phyloP scores from a whole-genome alignment of 768 basidiomycete species.

The Leccinum subgranulosum region DNA sequence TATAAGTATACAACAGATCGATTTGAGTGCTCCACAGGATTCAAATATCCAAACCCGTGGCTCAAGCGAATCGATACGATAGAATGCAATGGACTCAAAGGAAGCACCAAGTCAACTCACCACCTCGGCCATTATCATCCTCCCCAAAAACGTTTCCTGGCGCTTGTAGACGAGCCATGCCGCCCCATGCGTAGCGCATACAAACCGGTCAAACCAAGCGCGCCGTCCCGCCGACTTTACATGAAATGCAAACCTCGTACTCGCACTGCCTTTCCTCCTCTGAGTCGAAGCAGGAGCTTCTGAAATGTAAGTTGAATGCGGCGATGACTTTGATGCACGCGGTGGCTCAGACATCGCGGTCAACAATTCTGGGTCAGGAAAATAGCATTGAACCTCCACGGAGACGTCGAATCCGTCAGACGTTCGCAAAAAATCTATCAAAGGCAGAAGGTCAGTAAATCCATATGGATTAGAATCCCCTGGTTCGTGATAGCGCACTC shows the following conservation, averaged over 20 bases:
- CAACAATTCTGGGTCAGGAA: not conserved
- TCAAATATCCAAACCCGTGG: not conserved
- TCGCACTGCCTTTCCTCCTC: slow-evolving; percentile 5
- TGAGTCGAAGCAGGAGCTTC: not conserved
- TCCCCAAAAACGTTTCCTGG: slow-evolving; percentile 55
- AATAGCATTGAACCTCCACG: not conserved
- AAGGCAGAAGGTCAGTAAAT: not conserved
- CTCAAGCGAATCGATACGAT: not conserved
- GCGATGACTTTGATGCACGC: slow-evolving; percentile 2
- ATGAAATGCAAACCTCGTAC: slow-evolving; percentile 59
- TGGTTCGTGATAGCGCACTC: not conserved
- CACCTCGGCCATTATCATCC: slow-evolving; percentile 58
- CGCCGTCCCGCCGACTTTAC: slow-evolving; percentile 65
- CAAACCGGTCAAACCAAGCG: slow-evolving; percentile 58
- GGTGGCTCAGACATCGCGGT: slow-evolving; percentile 16
- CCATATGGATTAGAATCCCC: not conserved
- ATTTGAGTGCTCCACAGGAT: not conserved
- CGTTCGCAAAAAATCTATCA: not conserved
- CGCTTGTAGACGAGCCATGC: slow-evolving; percentile 57
- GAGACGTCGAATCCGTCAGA: not conserved
- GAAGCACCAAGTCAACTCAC: slow-evolving; percentile 34
- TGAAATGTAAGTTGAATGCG: not conserved
- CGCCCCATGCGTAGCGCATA: slow-evolving; percentile 70
- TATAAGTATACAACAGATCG: slow-evolving; percentile 8
- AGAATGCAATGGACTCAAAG: not conserved